phyloP scores from a whole-genome alignment of 768 basidiomycete genomes.

The Lactarius trivialis region DNA sequence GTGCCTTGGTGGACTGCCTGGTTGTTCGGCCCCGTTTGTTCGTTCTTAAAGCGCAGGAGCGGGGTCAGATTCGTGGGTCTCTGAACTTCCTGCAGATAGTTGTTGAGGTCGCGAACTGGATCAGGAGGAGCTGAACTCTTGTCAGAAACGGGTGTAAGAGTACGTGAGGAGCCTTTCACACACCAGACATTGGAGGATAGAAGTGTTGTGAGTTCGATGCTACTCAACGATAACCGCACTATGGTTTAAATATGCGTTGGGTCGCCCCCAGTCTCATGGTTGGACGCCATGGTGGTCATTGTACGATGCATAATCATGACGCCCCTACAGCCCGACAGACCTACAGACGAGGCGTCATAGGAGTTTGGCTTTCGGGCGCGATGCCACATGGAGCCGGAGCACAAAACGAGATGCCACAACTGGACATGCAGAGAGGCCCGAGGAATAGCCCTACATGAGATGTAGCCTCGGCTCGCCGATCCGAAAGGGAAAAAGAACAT shows the following conservation, averaged over 20 bases:
- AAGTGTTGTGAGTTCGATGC: neutral
- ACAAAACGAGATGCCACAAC: neutral
- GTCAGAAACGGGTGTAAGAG: slow-evolving; percentile 3
- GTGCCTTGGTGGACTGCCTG: neutral
- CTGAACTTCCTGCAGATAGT: neutral
- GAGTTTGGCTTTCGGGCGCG: neutral
- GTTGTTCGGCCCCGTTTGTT: neutral
- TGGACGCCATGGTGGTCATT: neutral
- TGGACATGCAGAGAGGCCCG: neutral
- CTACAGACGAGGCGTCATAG: slow-evolving; percentile 1
- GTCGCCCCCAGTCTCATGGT: neutral
- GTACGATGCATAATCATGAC: neutral
- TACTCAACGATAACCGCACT: neutral
- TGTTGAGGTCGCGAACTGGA: slow-evolving; percentile 8
- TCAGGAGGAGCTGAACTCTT: neutral
- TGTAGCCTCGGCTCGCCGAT: no score
- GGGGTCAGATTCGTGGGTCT: neutral
- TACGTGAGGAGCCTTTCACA: neutral
- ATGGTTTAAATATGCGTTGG: neutral
- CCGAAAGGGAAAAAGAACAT: neutral
- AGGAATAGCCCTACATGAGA: neutral
- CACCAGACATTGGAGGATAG: neutral
- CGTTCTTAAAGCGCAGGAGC: neutral
- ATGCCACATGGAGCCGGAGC: neutral
- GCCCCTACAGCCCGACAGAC: slow-evolving; percentile 8